Evolutionary conservation across 2,329 filamentous ascomycete species (phyloP).

Genomic region (Lasiodiplodia gonubiensis): DNA sequence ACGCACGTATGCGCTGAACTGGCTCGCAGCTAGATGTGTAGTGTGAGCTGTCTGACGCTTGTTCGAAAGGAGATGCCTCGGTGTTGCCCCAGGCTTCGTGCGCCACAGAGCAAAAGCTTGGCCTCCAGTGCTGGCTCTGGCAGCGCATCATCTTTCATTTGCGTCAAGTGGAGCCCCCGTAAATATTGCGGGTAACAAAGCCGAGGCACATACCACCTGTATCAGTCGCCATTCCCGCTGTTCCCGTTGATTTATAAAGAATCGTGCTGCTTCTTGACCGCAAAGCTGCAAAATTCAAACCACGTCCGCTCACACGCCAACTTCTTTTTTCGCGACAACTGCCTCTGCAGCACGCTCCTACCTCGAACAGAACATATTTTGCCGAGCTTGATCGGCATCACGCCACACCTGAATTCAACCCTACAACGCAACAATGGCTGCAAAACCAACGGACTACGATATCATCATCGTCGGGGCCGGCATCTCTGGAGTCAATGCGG

Average conservation of each 20-base stretch:
- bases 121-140: not conserved
- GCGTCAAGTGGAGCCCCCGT: constrained; percentile 18
- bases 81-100: constrained; percentile 16
- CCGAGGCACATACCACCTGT: constrained; percentile 22
- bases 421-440: constrained; percentile 1
- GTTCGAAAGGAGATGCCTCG: constrained; percentile 20
- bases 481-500: constrained; percentile 76
- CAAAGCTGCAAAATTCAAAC: not conserved
- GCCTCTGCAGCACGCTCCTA: not conserved
- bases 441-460: constrained; percentile 41
- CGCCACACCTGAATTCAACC: not conserved
- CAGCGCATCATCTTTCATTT: constrained; percentile 12
- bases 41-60: constrained; percentile 9
- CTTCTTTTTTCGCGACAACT: not conserved
- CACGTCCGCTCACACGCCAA: not conserved
- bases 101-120: constrained; percentile 20
- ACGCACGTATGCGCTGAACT: constrained; percentile 8
- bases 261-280: not conserved
- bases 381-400: not conserved
- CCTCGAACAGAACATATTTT: not conserved
- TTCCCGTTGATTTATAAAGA: constrained; percentile 1
- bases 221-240: not conserved
- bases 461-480: constrained; percentile 73
- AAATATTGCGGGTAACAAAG: not conserved
- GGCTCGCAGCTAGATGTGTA: not conserved